A percentile compares a stretch with the other conserved stretches of the same genome.
Evolutionary conservation across 2,329 filamentous ascomycete genomes (phyloP).

Genomic region (Emydomyces testavorans): DNA sequence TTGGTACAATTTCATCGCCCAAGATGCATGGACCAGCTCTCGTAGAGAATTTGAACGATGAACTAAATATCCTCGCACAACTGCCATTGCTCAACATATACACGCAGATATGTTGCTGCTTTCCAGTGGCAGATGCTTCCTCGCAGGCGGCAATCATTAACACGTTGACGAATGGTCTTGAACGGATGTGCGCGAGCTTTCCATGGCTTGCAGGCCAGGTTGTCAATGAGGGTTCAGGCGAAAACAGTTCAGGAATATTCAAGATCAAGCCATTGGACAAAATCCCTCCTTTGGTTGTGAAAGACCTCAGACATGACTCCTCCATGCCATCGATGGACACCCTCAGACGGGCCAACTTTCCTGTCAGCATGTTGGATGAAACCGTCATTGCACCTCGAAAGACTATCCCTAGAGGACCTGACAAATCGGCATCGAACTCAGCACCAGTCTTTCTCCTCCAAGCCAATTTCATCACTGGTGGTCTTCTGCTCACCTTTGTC

Average conservation of each 20-base stretch:
- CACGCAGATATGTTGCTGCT: slow-evolving; percentile 38
- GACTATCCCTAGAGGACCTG: slow-evolving; percentile 28
- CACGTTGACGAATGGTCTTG: slow-evolving; percentile 25
- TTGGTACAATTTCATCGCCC: no score
- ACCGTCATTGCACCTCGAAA: slow-evolving; percentile 32
- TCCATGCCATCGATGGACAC: slow-evolving; percentile 30
- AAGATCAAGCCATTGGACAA: slow-evolving; percentile 31
- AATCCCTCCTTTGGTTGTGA: slow-evolving; percentile 17
- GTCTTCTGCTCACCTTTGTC: slow-evolving; percentile 41
- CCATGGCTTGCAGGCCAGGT: slow-evolving; percentile 41
- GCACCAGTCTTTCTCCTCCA: slow-evolving; percentile 39
- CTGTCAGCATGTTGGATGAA: slow-evolving; percentile 42
- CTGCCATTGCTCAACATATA: slow-evolving; percentile 36
- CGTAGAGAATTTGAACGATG: no score
- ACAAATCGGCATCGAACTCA: slow-evolving; percentile 14
- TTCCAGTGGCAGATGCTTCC: slow-evolving; percentile 25
- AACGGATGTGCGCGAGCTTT: slow-evolving; percentile 31
- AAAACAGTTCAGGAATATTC: slow-evolving; percentile 26
- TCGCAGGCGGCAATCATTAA: slow-evolving; percentile 21
- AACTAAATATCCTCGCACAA: slow-evolving; percentile 38
- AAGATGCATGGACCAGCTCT: no score
- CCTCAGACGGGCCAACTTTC: slow-evolving; percentile 33
- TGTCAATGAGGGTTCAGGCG: slow-evolving; percentile 24
- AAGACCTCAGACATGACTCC: slow-evolving; percentile 31
- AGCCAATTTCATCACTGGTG: slow-evolving; percentile 39